Conservation (phyloP, 2,329 filamentous ascomycete genomes). For the Zopfia rhizophila region DNA sequence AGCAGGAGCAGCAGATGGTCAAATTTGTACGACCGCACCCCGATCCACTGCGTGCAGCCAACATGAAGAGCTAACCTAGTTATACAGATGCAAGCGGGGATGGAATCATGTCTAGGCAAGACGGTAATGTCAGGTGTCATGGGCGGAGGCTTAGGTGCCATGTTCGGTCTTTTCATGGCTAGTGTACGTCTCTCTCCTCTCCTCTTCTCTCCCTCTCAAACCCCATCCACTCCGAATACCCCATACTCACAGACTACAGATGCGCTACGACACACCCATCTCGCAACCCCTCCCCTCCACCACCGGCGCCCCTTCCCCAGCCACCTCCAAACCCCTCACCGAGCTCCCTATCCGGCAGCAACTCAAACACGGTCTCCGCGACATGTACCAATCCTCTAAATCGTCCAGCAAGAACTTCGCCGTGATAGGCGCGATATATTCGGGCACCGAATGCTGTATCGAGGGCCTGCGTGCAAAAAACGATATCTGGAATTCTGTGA, state of each 20-base stretch:
- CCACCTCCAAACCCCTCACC: slow-evolving; percentile 59
- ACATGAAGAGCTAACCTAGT: not conserved
- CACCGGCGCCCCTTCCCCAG: slow-evolving; percentile 59
- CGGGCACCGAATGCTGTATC: slow-evolving; percentile 94
- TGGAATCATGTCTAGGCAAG: slow-evolving; percentile 94
- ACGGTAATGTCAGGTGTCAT: slow-evolving; percentile 89
- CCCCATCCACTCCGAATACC: slow-evolving; percentile 9
- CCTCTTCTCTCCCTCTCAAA: not conserved
- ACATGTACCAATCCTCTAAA: slow-evolving; percentile 89
- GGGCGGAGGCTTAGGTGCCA: slow-evolving; percentile 91
- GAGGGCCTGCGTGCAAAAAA: slow-evolving; percentile 94
- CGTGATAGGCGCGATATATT: slow-evolving; percentile 89
- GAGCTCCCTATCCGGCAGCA: slow-evolving; percentile 84
- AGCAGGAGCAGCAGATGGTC: slow-evolving; percentile 61
- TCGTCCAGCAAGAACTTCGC: slow-evolving; percentile 93
- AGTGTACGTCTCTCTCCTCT: slow-evolving; percentile 70
- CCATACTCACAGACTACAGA: slow-evolving; percentile 63
- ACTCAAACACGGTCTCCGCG: slow-evolving; percentile 85
- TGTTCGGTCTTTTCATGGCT: slow-evolving; percentile 98
- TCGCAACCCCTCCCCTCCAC: slow-evolving; percentile 54
- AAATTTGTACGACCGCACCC: slow-evolving; percentile 51
- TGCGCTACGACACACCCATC: slow-evolving; percentile 97
- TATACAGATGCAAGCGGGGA: slow-evolving; percentile 77
- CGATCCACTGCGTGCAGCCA: not conserved
- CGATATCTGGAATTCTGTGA: slow-evolving; percentile 86